Evolutionary conservation across 1,284 basidiomycete genomes (phyloP).

Genomic region (Marasmius tenuissimus): DNA sequence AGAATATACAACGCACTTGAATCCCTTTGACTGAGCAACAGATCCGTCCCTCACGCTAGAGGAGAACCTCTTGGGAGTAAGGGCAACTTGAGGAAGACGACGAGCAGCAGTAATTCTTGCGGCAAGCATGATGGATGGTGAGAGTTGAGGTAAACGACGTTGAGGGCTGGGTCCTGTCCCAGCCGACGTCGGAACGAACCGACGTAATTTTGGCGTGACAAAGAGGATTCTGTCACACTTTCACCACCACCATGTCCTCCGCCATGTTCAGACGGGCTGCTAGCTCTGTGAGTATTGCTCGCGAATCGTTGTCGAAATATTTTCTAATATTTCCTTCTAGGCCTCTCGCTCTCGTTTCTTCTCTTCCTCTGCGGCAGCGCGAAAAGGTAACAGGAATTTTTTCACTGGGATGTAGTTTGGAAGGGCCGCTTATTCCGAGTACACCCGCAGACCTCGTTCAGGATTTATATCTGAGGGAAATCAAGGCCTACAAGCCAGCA

Average conservation of each 20-base stretch:
- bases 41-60: slow-evolving; percentile 48
- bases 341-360: slow-evolving; percentile 54
- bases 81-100: slow-evolving; percentile 39
- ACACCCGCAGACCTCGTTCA: slow-evolving; percentile 80
- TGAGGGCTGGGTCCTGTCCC: background rate
- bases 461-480: slow-evolving; percentile 88
- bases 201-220: background rate
- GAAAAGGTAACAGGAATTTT: slow-evolving; percentile 54
- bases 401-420: background rate
- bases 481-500: slow-evolving; percentile 85
- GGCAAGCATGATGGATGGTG: slow-evolving; percentile 40
- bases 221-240: slow-evolving; percentile 28
- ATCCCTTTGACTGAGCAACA: slow-evolving; percentile 59
- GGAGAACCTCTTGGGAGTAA: slow-evolving; percentile 37
- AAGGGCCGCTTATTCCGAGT: slow-evolving; percentile 32
- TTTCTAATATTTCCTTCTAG: slow-evolving; percentile 34
- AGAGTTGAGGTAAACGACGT: slow-evolving; percentile 12
- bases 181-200: background rate
- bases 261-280: slow-evolving; percentile 59
- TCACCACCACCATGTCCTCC: slow-evolving; percentile 52
- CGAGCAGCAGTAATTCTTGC: slow-evolving; percentile 46
- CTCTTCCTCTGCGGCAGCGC: slow-evolving; percentile 62
- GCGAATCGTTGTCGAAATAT: slow-evolving; percentile 6
- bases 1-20: slow-evolving; percentile 35
- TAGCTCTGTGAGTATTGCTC: slow-evolving; percentile 39